Base-by-base conservation (phyloP, 176 grass and related monocot genomes). In the Luzula sylvatica region DNA sequence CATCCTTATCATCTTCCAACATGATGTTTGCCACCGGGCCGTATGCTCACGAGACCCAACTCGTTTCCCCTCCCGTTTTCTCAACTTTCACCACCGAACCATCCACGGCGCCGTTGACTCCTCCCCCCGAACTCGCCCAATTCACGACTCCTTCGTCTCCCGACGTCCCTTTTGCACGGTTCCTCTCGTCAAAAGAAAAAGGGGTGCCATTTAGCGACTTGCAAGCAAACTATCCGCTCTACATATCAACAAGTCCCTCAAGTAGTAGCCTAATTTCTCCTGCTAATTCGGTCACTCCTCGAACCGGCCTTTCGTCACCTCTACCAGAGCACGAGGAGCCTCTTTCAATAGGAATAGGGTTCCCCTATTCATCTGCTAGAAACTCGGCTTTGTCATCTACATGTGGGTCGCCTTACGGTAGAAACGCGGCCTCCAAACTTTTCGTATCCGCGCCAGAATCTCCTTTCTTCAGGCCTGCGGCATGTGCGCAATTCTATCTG, bases 11-110 rank as follows among this genome's bases (percentile, higher is more conserved):
- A 20, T 76, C 86, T 21, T 73, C 86, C 4, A 80, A 80, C 42
- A 84, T 72, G 63, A 85, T 90, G 76, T 90, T 74, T 0, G 80
- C 86, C 46, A 82, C 78, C n/a, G 86, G 80, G 14, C 86, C 86
- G 44, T 90, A 90, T 42, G 80, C 86, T 46, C 78, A 90, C 70
- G 86, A 90, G 65, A 82, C 86, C 42, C 86, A 90, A 32, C 80
- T 81, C 26, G 86, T 90, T 52, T 90, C 86, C 8, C 86, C 86
- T 49, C 86, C 86, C 12, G 76, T 80, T 8, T 85, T 85, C 65
- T 90, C 86, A 62, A 90, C 80, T 77, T 90, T 80, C 64, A 90
- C 86, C 52, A 90, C 86, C 22, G 80, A 90, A 53, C 86, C 86
- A 14, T 90, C 86, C 32, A 90, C 86, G 53, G 86, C 86, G 50